Evolutionary conservation across 768 basidiomycete species (phyloP).

Genomic region (Leucocoprinus leucothites): DNA sequence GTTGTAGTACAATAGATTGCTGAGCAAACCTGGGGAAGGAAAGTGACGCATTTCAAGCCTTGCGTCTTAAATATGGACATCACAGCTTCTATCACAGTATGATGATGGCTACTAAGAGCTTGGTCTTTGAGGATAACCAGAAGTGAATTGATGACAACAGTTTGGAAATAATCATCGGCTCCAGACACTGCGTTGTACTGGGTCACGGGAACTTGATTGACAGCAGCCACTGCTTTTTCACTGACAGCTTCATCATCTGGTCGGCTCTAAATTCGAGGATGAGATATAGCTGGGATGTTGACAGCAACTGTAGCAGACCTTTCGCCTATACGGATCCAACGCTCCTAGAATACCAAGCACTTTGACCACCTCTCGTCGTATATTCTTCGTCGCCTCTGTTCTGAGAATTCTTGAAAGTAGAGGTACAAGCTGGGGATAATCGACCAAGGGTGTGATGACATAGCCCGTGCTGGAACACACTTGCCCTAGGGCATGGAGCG

Average conservation of each 20-base stretch:
- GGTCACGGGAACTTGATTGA: constrained; percentile 66
- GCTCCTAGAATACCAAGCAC: constrained; percentile 96
- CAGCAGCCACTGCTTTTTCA: constrained; percentile 58
- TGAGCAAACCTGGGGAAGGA: constrained; percentile 78
- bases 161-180: constrained; percentile 96
- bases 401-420: constrained; percentile 81
- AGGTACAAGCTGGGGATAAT: constrained; percentile 88
- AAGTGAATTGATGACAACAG: constrained; percentile 87
- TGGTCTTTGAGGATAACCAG: constrained; percentile 87
- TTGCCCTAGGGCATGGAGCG: constrained; percentile 91
- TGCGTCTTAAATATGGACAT: constrained; percentile 99
- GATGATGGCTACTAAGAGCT: constrained; percentile 80
- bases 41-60: constrained; percentile 92
- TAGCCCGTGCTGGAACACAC: constrained; percentile 95
- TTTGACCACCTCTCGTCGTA: constrained; percentile 88
- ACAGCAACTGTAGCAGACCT: constrained; percentile 44
- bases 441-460: constrained; percentile 86
- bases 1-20: not conserved
- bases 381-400: constrained; percentile 68
- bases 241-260: constrained; percentile 61
- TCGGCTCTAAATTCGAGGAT: constrained; percentile 12
- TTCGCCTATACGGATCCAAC: constrained; percentile 91
- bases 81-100: constrained; percentile 94
- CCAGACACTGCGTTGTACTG: constrained; percentile 58
- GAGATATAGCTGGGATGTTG: not conserved